Conservation (phyloP, 768 basidiomycete species). For the Sarcodon aspratus region DNA sequence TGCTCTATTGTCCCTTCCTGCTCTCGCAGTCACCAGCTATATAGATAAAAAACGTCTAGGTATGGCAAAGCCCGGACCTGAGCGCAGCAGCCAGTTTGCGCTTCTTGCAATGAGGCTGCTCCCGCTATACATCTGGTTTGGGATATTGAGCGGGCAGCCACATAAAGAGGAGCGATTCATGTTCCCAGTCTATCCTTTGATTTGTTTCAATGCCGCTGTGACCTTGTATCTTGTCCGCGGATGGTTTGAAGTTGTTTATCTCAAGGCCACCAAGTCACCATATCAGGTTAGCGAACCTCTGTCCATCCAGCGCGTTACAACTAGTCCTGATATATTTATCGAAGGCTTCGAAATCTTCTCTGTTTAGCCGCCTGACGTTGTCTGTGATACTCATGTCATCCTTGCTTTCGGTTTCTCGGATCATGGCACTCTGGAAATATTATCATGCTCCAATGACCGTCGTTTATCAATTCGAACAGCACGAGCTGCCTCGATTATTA, state of each 20-base stretch:
- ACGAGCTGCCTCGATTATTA: conserved; percentile 75
- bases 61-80: conserved; percentile 29
- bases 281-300: conserved; percentile 51
- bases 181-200: conserved; percentile 84
- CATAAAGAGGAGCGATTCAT: conserved; percentile 99
- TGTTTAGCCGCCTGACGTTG: conserved; percentile 73
- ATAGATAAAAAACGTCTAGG: conserved; percentile 75
- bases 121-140: conserved; percentile 90
- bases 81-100: conserved; percentile 72
- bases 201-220: conserved; percentile 94
- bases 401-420: conserved; percentile 67
- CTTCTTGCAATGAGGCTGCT: conserved; percentile 65
- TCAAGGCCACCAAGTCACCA: conserved; percentile 70
- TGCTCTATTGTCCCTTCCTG: conserved; percentile 73
- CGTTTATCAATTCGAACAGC: conserved; percentile 56
- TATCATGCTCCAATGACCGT: conserved; percentile 84
- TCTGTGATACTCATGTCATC: conserved; percentile 54
- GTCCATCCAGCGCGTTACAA: neutral
- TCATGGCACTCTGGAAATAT: conserved; percentile 75
- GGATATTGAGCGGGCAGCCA: conserved; percentile 65
- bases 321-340: conserved; percentile 4
- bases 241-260: conserved; percentile 71
- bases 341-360: conserved; percentile 66
- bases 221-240: conserved; percentile 76
- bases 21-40: conserved; percentile 58